Percentiles rank a stretch among this genome's conserved stretches.
Conservation (phyloP, 2,329 filamentous ascomycete species). For the Hymenoscyphus scutula region DNA sequence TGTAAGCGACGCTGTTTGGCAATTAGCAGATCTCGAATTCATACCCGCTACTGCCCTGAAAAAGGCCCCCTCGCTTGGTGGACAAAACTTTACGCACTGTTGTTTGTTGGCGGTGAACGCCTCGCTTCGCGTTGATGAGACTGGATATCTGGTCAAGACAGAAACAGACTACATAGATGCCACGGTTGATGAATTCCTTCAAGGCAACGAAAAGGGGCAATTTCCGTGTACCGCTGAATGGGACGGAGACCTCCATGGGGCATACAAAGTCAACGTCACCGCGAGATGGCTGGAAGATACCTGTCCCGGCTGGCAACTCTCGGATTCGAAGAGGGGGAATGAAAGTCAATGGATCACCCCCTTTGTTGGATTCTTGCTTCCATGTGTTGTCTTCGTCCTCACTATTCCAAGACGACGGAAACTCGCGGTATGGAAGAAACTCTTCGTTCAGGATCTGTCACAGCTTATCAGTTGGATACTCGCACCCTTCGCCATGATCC, state of each 20-base stretch:
- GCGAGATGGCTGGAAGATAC: constrained; percentile 14
- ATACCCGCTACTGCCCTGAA: constrained; percentile 2
- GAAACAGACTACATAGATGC: constrained; percentile 9
- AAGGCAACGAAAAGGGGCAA: constrained; percentile 14
- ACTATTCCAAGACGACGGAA: constrained; percentile 38
- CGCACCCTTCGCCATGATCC: constrained; percentile 17
- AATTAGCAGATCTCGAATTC: constrained; percentile 7
- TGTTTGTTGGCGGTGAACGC: constrained; percentile 21
- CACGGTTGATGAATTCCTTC: constrained; percentile 13
- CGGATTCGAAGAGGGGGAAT: constrained; percentile 9
- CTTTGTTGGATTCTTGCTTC: constrained; percentile 22
- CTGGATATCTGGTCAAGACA: constrained; percentile 8
- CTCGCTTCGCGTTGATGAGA: constrained; percentile 10
- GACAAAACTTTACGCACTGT: constrained; percentile 23
- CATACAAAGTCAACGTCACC: constrained; percentile 18
- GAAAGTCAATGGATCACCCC: constrained; percentile 22
- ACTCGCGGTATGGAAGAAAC: constrained; percentile 31
- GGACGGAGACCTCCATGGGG: constrained; percentile 17
- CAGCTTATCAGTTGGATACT: constrained; percentile 12
- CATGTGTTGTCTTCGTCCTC: constrained; percentile 25
- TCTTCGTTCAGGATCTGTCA: constrained; percentile 32
- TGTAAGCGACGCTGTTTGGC: constrained; percentile 9
- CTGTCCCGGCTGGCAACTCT: constrained; percentile 23
- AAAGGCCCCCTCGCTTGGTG: constrained; percentile 8
- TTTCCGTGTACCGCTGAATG: constrained; percentile 22